Evolutionary conservation across 306 rosid species (phyloP).

Genomic region (Hippophae rhamnoides): DNA sequence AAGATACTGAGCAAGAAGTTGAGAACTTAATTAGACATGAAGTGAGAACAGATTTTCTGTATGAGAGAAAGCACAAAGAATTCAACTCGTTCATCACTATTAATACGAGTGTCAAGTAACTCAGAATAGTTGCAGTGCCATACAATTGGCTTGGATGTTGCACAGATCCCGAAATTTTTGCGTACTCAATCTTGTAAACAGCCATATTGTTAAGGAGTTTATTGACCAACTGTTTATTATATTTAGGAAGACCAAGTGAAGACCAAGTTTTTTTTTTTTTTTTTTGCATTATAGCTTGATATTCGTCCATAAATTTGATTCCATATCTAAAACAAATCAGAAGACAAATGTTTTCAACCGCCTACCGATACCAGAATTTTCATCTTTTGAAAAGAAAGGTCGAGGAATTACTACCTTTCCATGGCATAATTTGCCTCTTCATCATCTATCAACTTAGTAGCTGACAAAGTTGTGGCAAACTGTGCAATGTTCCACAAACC

Average conservation of each 20-base stretch:
- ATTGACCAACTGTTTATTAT: conserved; percentile 75
- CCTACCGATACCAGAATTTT: conserved; percentile 2
- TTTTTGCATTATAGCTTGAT: conserved; percentile 90
- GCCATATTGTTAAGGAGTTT: conserved; percentile 92
- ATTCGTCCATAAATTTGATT: conserved; percentile 86
- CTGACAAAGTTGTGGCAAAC: conserved; percentile 49
- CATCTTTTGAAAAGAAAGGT: conserved; percentile 1
- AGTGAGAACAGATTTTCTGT: no score
- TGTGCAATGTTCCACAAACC: conserved; percentile 95
- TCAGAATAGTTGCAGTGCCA: no score
- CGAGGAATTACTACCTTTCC: conserved; percentile 65
- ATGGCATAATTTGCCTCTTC: conserved; percentile 89
- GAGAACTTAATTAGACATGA: no score
- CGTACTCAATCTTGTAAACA: conserved; percentile 92
- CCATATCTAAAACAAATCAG: conserved; percentile 60
- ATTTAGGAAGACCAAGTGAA: conserved; percentile 86
- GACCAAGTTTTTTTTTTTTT: conserved; percentile 82
- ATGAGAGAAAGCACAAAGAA: no score
- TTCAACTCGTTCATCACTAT: no score
- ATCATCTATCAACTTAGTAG: conserved; percentile 72
- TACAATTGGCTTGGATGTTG: conserved; percentile 67
- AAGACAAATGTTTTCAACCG: conserved; percentile 12
- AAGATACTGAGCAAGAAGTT: background rate
- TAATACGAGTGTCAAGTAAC: no score
- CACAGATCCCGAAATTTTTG: conserved; percentile 77